Percentiles rank a stretch among this genome's conserved stretches.
phyloP scores from a whole-genome alignment of 2,329 filamentous ascomycete species.

The Diaporthe vexans region DNA sequence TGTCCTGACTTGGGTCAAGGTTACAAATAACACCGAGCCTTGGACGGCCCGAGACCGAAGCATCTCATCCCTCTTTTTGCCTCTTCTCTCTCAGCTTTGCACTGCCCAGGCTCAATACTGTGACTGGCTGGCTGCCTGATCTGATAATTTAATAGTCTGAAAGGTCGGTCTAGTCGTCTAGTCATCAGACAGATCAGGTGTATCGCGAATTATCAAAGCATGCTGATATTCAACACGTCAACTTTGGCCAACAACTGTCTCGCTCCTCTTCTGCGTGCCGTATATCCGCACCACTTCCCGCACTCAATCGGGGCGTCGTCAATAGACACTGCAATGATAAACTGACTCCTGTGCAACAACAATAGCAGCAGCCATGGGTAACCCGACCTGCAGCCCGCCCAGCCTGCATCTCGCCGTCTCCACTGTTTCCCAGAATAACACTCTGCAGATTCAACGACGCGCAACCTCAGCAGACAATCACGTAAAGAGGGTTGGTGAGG shows the following conservation, averaged over 20 bases:
- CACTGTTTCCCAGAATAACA: slow-evolving; percentile 30
- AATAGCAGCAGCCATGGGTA: slow-evolving; percentile 17
- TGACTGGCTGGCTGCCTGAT: too few relatives aligned
- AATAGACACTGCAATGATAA: not conserved
- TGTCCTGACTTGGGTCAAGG: slow-evolving; percentile 24
- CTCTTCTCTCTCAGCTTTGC: not conserved
- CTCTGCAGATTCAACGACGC: slow-evolving; percentile 15
- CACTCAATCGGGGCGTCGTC: not conserved
- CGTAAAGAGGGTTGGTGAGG: not conserved
- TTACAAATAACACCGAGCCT: not conserved
- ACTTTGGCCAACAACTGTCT: not conserved
- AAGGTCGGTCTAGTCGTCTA: not conserved
- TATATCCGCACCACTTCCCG: not conserved
- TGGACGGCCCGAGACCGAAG: slow-evolving; percentile 12
- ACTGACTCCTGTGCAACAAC: slow-evolving; percentile 14
- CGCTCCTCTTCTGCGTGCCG: not conserved
- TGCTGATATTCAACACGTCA: not conserved
- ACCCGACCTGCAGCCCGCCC: slow-evolving; percentile 14
- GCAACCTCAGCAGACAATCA: slow-evolving; percentile 12
- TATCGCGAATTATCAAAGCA: not conserved
- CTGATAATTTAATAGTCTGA: not conserved
- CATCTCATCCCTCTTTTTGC: not conserved
- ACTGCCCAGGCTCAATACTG: not conserved
- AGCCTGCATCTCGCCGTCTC: slow-evolving; percentile 15
- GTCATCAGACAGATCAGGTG: not conserved